Evolutionary conservation across 768 basidiomycete genomes (phyloP), one percentile per base, ranked within the genome.

Genomic region (Trametes sanguinea): DNA sequence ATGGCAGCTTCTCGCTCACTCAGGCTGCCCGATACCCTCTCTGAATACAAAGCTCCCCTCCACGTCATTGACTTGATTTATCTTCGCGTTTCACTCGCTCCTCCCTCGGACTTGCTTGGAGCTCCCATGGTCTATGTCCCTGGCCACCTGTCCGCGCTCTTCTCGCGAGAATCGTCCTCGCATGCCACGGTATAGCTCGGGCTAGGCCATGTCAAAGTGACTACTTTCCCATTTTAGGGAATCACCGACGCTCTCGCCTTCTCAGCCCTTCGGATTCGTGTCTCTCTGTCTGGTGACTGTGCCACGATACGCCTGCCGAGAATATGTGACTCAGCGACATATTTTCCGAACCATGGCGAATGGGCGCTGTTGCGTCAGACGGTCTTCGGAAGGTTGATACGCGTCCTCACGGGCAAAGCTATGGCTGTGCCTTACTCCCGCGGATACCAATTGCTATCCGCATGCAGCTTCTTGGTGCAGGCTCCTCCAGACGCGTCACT

Each of bases 301-400:
- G 11, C 35, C 6, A 11, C 35, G 6, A 2, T 37, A 11, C 6
- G 1, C 11, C 11, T 37, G 35, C 35, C 35, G 35, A 37, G 35
- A 1, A 1, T 50, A 4, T 30, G 2, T 13, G 27, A 22, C 22
- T 22, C 1, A 22, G 22, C 22, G 22, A 1, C 22, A 22, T 22
- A 22, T 22, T 22, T 13, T 13, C 2, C 2, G 39, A 39, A 39
- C 39, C 2, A 7, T 39, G 8, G 39, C 39, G 39, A 39, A 39
- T 8, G 39, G 42, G 50, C 14, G 13, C 6, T 3, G 32, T n/a
- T 4, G 33, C 32, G 32, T 32, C 50, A 35, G 32, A 0, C 6
- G 16, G 13, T 16, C 53, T 54, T 44, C 53, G 7, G 11, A 54
- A 54, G 53, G 29, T 43, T 54, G 52, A 54, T 54, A n/a, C n/a